Evolutionary conservation across 495 filamentous ascomycete species (phyloP), one percentile per base, ranked within the genome.

Genomic region (Neurospora sp.): DNA sequence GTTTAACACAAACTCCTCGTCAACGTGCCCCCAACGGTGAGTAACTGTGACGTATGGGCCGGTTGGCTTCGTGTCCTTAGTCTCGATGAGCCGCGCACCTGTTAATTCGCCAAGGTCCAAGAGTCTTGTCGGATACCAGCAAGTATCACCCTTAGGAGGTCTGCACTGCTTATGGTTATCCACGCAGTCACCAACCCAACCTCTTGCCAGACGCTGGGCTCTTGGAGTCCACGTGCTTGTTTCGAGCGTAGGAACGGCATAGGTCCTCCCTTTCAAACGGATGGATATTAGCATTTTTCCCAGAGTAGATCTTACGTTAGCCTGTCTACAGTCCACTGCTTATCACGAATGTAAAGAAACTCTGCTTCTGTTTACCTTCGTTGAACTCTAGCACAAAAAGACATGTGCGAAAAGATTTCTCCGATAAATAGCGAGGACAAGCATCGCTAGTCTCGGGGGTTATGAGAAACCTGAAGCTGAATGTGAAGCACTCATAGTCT

Each of bases 341-440:
- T 35, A 0, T 7, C 1, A 59, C 48, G 3, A 16, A 59, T 27
- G 10, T 3, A 16, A 59, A 59, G 4, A 14, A 27, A 27, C 9
- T 12, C 4, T 5, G 48, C 10, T 59, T 14, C 9, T 20, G 1
- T 3, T 59, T 35, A 18, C 53, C 53, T 35, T 35, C 0, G 5
- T 0, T 61, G 53, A 18, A 0, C 5, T 61, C 53, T 16, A 61
- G 12, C 53, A 61, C 27, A 31, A 27, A 16, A 6, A 3, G 20
- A 1, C 0, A 8, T 1, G 1, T 0, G 44, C 44, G n/a, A 31
- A 31, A 2, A 14, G 0, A 0, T 7, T 8, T 0, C 5, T 31
- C 22, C 48, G 1, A 8, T 0, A 2, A 0, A 59, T 7, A 59
- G 1, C 1, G 0, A 59, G 48, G 22, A 16, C 3, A 0, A 7